phyloP scores from a whole-genome alignment of 164 flowering plant genomes.

The Tetrastigma voinierianum region DNA sequence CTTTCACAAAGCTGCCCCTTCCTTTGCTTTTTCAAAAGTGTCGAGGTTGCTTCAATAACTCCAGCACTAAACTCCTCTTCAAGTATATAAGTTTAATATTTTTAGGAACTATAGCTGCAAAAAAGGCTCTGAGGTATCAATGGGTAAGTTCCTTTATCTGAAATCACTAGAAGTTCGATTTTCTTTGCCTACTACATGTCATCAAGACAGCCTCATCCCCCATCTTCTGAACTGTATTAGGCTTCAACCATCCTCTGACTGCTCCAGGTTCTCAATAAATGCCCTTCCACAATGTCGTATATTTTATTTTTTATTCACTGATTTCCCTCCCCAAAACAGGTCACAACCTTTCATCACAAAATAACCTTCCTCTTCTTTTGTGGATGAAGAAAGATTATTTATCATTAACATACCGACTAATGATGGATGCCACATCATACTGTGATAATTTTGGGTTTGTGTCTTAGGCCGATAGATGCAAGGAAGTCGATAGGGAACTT shows the following conservation, averaged over 20 bases:
- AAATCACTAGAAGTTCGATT: conserved; percentile 7
- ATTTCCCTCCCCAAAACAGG: conserved; percentile 51
- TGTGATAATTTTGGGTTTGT: conserved; percentile 40
- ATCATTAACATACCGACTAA: conserved; percentile 45
- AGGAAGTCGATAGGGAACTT: conserved; percentile 56
- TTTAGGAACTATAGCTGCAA: conserved; percentile 50
- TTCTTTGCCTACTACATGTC: conserved; percentile 22
- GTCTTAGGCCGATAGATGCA: conserved; percentile 48
- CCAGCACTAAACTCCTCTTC: conserved; percentile 52
- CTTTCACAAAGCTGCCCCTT: conserved; percentile 61
- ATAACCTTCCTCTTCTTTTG: conserved; percentile 48
- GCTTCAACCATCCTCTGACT: conserved; percentile 43
- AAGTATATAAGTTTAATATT: conserved; percentile 70
- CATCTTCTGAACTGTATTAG: conserved; percentile 26
- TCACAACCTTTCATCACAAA: conserved; percentile 48
- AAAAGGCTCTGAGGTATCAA: conserved; percentile 30
- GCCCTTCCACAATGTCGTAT: conserved; percentile 42
- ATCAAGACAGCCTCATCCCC: conserved; percentile 10
- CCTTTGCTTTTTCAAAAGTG: conserved; percentile 54
- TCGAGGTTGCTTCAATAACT: conserved; percentile 45
- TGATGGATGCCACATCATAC: conserved; percentile 44
- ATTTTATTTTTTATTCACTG: conserved; percentile 38
- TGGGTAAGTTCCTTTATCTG: conserved; percentile 7
- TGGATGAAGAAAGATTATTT: conserved; percentile 51
- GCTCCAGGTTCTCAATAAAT: conserved; percentile 50